Base-by-base conservation (phyloP, 805 yeast genomes). In the Yamadazyma sp. region DNA sequence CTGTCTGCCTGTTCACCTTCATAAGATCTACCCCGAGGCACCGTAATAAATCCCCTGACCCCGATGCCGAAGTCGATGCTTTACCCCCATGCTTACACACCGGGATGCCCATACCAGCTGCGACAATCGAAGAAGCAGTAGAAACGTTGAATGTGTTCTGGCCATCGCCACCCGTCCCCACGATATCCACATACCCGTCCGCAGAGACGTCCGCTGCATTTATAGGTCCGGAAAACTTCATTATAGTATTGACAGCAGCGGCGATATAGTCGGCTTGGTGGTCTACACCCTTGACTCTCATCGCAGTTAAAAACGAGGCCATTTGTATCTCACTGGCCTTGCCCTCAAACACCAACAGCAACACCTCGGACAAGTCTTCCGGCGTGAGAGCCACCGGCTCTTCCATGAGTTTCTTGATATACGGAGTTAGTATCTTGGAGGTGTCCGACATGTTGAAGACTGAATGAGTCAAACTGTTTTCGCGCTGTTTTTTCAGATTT, bases 81-180 rank as follows among this genome's bases (percentile, higher is more conserved):
- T 93, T 91, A 10, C 98, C 98, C 16, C 99, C 99, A 59, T 93
- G 99, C 45, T 93, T 93, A 55, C 95, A 86, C 12, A 93, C 82
- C 15, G 77, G 75, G 28, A 91, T 60, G 1, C 77, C 77, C 70
- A 88, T 83, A 6, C 99, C 99, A 0, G 98, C 87, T 0, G 89
- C 93, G 2, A 93, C 89, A 32, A 93, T 88, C 1, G 97, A 97
- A 1, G 96, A 72, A 2, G 97, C 86, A 0, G 99, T 93, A 11
- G 95, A 84, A 2, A 93, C 99, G 51, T 93, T 93, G 67, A 93
- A 93, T 0, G 99, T 93, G 57, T 93, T 84, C 55, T 93, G 96
- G 2, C 96, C 96, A 57, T 93, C 99, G 11, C 99, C 99, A 18
- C 99, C 99, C 0, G 99, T 93, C 1, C 99, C 99, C 5, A 93